Evolutionary conservation across 2,329 filamentous ascomycete genomes (phyloP), one percentile per base, ranked within the genome.

Genomic region (Ambrosiella cleistominuta): DNA sequence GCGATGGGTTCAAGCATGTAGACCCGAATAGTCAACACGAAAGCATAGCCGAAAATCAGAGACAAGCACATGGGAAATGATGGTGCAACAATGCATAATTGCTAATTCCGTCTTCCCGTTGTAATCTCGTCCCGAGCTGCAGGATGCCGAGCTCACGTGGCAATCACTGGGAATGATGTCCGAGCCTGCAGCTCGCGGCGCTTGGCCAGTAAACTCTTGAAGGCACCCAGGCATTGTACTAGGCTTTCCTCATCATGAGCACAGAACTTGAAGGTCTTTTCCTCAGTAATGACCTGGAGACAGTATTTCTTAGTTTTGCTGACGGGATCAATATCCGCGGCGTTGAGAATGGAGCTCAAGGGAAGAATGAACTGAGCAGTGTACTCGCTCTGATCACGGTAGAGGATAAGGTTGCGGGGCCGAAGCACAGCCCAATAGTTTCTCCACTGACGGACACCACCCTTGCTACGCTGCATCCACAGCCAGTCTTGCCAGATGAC

Each of bases 401-500:
- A 98, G 35, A 97, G 78, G 13, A 88, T 86, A 38, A 98, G 74
- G 62, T 86, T 89, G 56, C 85, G 83, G 1, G 88, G 85, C 38
- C 93, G 86, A 56, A 98, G 77, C 0, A 97, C 93, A 11, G 85
- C 86, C 93, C 93, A 97, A 60, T 89, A 78, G 64, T 88, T 85
- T 74, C 95, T 96, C 93, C 93, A 98, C 66, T 95, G 86, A 52
- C 86, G 82, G 57, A 98, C 75, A 7, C 89, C 88, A 19, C 84
- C 78, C 65, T 88, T 90, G 62, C 83, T 86, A 65, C 87, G 88
- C 59, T 96, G 78, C 62, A 88, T 82, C 69, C 87, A 86, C 38
- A 97, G 79, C 76, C 88, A 90, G 56, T 91, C 90, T 67, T 97
- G 89, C 78, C 87, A 95, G 50, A 97, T 79, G n/a, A 97, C 85